phyloP scores from a whole-genome alignment of 192 early-diverging fungal genomes.

The Coemansia sp. region DNA sequence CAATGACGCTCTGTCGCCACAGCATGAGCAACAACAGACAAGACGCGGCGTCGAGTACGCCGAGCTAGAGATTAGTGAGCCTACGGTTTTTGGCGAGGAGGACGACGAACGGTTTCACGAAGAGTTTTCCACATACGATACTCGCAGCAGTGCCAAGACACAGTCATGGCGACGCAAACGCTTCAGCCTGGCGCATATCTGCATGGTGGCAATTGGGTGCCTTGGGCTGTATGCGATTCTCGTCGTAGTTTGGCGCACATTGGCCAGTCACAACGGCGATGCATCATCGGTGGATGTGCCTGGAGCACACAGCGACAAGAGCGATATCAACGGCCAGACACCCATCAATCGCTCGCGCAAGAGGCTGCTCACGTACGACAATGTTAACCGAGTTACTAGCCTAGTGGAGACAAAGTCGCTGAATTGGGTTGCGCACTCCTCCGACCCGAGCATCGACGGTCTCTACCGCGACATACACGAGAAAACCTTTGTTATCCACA shows the following conservation, averaged over 20 bases:
- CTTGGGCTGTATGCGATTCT: slow-evolving; percentile 27
- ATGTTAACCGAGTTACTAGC: slow-evolving; percentile 18
- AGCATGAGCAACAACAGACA: not conserved
- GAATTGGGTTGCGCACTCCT: slow-evolving; percentile 49
- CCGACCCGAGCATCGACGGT: slow-evolving; percentile 37
- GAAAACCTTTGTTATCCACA: slow-evolving; percentile 25
- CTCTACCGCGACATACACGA: slow-evolving; percentile 31
- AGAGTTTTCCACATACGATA: slow-evolving; percentile 42
- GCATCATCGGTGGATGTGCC: not conserved
- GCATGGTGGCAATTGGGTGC: slow-evolving; percentile 29
- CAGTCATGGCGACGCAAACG: slow-evolving; percentile 41
- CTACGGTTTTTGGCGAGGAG: slow-evolving; percentile 30
- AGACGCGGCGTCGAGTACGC: slow-evolving; percentile 23
- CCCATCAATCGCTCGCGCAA: slow-evolving; percentile 32
- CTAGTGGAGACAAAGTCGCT: slow-evolving; percentile 32
- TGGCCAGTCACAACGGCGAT: not conserved
- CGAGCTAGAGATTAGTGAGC: slow-evolving; percentile 36
- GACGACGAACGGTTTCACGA: slow-evolving; percentile 45
- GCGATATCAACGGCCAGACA: not conserved
- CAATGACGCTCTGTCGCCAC: not conserved
- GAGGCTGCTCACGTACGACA: slow-evolving; percentile 46
- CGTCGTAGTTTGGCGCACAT: slow-evolving; percentile 20
- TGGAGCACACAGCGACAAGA: slow-evolving; percentile 2
- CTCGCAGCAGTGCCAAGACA: slow-evolving; percentile 20
- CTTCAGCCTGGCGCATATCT: slow-evolving; percentile 35